Evolutionary conservation across 257 asterid species (phyloP), one percentile per base, ranked within the genome.

Genomic region (Penstemon newberryi): DNA sequence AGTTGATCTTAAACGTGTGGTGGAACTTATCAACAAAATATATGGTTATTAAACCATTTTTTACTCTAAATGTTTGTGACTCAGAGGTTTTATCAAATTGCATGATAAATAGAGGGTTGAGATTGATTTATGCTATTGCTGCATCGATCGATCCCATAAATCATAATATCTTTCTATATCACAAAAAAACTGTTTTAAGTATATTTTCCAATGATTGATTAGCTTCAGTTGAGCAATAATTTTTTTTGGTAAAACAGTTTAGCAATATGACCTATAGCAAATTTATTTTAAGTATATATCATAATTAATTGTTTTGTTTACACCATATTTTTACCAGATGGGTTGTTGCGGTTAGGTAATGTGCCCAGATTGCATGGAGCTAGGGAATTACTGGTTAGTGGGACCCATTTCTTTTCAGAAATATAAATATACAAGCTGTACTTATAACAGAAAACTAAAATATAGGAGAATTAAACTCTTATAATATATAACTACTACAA

Each of bases 281-380:
- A 70, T 44, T 70, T 10, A 54, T 25, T 65, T 36, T 52, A 67
- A 19, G 45, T 45, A 38, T 44, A 37, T 51, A 33, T 63, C 58
- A 33, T 50, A 11, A 53, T 3, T 62, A 13, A 66, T 41, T 13
- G 54, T 18, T 15, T 15, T 15, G 18, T 15, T 15, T 15, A 15
- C 43, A 39, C 2, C 33, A 25, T 25, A 1, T 25, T 43, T 61
- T 44, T 6, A 5, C 54, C 19, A 15, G 4, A 8, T 44, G 54
- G 77, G 78, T 75, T 46, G 71, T 76, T 70, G 57, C 19, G 18
- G 93, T 81, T 83, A 79, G 96, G 80, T 85, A 66, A 73, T 66
- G 18, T 71, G 86, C 73, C 79, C 84, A 52, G 71, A 80, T 83
- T 76, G 96, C 87, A 73, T 87, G 96, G 87, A 77, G 78, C 18